Conservation (phyloP, 345 rosid species). For the Microcos paniculata region DNA sequence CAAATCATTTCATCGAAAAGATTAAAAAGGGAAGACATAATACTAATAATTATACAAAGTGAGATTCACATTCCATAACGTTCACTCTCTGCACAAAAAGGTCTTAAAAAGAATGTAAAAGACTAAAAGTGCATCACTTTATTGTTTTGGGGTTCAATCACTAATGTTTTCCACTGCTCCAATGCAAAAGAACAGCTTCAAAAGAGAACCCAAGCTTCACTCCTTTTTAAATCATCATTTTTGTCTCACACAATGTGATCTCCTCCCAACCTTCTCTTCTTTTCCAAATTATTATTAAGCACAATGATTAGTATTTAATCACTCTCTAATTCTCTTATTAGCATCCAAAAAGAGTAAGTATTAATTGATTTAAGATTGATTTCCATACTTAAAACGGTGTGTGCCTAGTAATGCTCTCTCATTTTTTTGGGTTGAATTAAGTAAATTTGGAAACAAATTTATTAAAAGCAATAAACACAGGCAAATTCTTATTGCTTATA, state of each 20-base stretch:
- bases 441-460: neutral
- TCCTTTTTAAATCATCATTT: neutral
- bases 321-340: neutral
- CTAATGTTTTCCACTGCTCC: neutral
- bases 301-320: neutral
- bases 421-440: neutral
- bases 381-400: neutral
- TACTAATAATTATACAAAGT: neutral
- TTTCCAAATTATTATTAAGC: neutral
- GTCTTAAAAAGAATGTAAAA: neutral
- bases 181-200: neutral
- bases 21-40: neutral
- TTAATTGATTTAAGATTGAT: neutral
- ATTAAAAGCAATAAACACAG: no score
- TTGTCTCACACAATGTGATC: neutral
- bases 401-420: neutral
- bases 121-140: neutral
- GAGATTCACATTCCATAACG: neutral
- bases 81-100: neutral
- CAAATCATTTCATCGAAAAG: neutral
- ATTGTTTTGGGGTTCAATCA: neutral
- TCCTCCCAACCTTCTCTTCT: neutral
- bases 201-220: neutral
- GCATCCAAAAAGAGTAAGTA: no score
- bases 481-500: neutral